These are phyloP conservation scores for Cornus florida DNA, from an alignment of 148 eudicot genomes.

Conservation along the genomic window DNA sequence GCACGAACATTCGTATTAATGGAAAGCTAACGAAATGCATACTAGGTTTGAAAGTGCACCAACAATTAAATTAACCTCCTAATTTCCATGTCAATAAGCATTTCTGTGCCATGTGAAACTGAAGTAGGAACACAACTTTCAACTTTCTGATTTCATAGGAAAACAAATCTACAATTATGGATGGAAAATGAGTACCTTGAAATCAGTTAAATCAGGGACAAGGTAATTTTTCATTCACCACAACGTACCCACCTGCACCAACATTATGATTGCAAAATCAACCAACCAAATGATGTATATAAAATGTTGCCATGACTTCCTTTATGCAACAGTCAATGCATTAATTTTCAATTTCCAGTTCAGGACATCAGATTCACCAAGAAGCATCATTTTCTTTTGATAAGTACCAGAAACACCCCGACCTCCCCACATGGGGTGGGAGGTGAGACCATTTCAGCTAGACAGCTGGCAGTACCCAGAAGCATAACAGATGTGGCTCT, in stretches of 20 bases:
- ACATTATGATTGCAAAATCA: not conserved
- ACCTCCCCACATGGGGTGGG: too few species aligned
- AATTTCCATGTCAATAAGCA: not conserved
- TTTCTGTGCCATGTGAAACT: not conserved
- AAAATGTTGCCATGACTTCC: not conserved
- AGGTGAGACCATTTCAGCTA: too few species aligned
- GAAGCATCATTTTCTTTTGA: not conserved
- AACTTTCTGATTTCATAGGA: not conserved
- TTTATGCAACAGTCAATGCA: not conserved
- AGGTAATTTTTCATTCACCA: slow-evolving; percentile 25
- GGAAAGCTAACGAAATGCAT: not conserved
- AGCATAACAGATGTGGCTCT: too few species aligned
- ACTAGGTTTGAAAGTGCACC: not conserved
- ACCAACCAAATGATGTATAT: not conserved
- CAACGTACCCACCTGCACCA: slow-evolving; percentile 23
- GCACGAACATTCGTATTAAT: not conserved
- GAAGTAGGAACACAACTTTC: not conserved
- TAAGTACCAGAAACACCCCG: too few species aligned
- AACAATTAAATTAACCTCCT: not conserved
- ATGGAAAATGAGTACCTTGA: slow-evolving; percentile 18
- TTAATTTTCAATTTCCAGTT: not conserved
- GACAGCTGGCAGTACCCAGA: too few species aligned
- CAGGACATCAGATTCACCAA: not conserved
- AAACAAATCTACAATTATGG: not conserved
- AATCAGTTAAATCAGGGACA: slow-evolving; percentile 24